phyloP scores from a whole-genome alignment of 352 stramenopile genomes.

The Globisporangium rhizosaccharum region DNA sequence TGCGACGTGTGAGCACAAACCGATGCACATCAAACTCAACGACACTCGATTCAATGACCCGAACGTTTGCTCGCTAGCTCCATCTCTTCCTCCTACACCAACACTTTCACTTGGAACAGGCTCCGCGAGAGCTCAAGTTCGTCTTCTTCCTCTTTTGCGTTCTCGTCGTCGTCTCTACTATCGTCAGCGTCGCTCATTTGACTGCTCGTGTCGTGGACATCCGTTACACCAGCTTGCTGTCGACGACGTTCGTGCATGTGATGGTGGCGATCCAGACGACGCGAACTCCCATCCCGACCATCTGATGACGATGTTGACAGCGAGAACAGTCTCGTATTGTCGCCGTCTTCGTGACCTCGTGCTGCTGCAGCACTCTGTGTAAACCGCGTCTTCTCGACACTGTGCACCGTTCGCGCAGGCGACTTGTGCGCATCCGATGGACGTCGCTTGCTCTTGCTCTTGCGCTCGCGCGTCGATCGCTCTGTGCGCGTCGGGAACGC shows the following conservation, averaged over 20 bases:
- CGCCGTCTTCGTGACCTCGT: no score
- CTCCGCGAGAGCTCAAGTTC: constrained; percentile 21
- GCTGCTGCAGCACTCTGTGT: no score
- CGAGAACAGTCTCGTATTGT: no score
- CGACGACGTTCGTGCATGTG: no score
- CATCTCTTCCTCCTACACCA: constrained; percentile 24
- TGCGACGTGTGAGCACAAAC: constrained; percentile 21
- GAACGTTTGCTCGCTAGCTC: no score
- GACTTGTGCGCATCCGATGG: neutral
- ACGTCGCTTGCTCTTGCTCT: neutral
- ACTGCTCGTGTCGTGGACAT: neutral
- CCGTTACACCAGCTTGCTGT: no score
- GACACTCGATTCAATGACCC: neutral
- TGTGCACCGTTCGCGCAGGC: constrained; percentile 1
- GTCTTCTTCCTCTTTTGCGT: constrained; percentile 9
- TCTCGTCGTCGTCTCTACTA: constrained; percentile 7
- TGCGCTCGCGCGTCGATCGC: neutral
- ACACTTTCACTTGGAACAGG: constrained; percentile 64
- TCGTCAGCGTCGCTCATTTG: constrained; percentile 11
- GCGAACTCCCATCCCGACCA: no score
- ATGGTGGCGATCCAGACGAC: no score
- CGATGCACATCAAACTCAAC: neutral
- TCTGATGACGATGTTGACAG: no score
- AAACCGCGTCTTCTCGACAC: neutral
- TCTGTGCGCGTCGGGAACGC: constrained; percentile 3